phyloP scores from a whole-genome alignment of 495 filamentous ascomycete genomes.

The Hypoxylon fragiforme region DNA sequence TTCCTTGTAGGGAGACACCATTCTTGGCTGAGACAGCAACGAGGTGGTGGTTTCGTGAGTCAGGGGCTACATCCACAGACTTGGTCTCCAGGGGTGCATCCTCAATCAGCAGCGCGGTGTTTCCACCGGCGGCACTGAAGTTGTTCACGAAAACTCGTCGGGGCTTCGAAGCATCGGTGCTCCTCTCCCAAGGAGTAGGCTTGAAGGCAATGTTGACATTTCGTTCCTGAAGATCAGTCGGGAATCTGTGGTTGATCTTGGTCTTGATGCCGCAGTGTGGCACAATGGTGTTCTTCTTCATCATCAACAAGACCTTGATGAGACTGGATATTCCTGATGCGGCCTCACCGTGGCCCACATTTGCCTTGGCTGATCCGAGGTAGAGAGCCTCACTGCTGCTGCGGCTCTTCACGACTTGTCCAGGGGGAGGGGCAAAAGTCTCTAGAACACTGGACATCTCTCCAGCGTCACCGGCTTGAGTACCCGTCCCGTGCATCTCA shows the following conservation, averaged over 20 bases:
- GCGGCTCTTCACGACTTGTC: constrained; percentile 2
- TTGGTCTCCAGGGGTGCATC: constrained; percentile 37
- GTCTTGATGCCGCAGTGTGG: constrained; percentile 56
- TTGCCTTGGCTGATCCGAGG: constrained; percentile 54
- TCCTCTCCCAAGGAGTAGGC: constrained; percentile 45
- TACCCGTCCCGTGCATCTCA: constrained; percentile 54
- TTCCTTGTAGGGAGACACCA: constrained; percentile 30
- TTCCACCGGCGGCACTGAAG: constrained; percentile 58
- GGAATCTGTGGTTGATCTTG: constrained; percentile 64
- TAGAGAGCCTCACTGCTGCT: constrained; percentile 43
- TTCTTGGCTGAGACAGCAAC: constrained; percentile 55
- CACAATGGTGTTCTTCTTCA: constrained; percentile 70
- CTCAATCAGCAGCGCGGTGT: constrained; percentile 56
- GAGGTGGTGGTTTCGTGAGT: constrained; percentile 46
- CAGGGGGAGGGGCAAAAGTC: constrained; percentile 50
- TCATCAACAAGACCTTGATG: constrained; percentile 72
- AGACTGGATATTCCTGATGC: constrained; percentile 49
- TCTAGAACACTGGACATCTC: constrained; percentile 69
- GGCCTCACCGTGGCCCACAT: constrained; percentile 55
- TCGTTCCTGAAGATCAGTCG: constrained; percentile 61
- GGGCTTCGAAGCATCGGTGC: constrained; percentile 14
- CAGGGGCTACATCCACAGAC: constrained; percentile 5
- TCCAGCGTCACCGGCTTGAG: constrained; percentile 55
- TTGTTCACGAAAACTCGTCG: constrained; percentile 56
- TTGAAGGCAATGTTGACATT: constrained; percentile 50